Evolutionary conservation across 306 rosid species (phyloP).

Genomic region (Dryas drummondii): DNA sequence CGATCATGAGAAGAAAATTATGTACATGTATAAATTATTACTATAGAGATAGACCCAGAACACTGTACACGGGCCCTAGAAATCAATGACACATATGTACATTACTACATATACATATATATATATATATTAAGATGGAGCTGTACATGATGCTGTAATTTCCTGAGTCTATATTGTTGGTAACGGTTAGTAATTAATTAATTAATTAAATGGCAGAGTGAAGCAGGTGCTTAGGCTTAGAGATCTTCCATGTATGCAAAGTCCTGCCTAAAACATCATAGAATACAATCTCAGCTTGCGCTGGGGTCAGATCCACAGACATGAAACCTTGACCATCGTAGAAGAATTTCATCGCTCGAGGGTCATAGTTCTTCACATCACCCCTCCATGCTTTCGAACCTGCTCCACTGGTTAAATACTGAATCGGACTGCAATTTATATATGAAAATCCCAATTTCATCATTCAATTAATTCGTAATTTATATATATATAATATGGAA

Average conservation of each 20-base stretch:
- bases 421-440: conserved; percentile 49
- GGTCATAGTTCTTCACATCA: conserved; percentile 26
- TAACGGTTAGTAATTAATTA: too few species aligned
- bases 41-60: too few species aligned
- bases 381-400: conserved; percentile 94
- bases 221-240: conserved; percentile 25
- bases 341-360: conserved; percentile 52
- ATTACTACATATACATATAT: too few species aligned
- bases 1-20: too few species aligned
- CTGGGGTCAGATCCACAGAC: conserved; percentile 45
- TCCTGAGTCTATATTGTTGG: too few species aligned
- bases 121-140: too few species aligned
- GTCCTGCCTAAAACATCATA: conserved; percentile 58
- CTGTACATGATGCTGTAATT: too few species aligned
- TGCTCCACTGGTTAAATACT: conserved; percentile 79
- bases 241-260: conserved; percentile 46
- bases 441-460: neutral
- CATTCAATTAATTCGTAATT: neutral
- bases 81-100: too few species aligned
- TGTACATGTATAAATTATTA: too few species aligned
- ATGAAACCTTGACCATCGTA: conserved; percentile 92
- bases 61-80: too few species aligned
- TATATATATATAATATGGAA: too few species aligned
- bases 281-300: conserved; percentile 41
- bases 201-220: conserved; percentile 8